Conservation (phyloP, 495 filamentous ascomycete genomes). For the Talaromyces wortmannii region DNA sequence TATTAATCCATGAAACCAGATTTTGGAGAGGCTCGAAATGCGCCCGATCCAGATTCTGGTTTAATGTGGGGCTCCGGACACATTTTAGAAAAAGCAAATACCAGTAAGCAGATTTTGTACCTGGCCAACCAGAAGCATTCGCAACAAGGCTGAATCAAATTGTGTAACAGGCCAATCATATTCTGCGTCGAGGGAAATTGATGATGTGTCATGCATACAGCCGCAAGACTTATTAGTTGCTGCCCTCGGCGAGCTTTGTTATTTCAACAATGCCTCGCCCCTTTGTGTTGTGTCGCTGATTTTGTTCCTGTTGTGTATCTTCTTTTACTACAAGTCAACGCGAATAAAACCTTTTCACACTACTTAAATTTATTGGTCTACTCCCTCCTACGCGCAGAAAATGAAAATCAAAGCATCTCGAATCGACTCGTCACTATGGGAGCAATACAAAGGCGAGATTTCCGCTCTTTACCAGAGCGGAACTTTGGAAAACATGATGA, state of each 20-base stretch:
- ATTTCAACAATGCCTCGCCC: not conserved
- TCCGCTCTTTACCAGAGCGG: not conserved
- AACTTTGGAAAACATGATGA: slow-evolving; percentile 1
- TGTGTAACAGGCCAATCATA: not conserved
- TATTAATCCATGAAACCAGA: not conserved
- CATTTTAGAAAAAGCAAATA: not conserved
- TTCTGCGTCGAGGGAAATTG: not conserved
- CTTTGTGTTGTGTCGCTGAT: not conserved
- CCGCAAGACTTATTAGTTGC: not conserved
- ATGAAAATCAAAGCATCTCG: not conserved
- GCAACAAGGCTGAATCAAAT: slow-evolving; percentile 1
- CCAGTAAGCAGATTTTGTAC: not conserved
- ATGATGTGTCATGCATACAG: not conserved
- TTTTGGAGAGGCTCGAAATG: not conserved
- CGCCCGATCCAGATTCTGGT: not conserved
- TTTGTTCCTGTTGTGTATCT: not conserved
- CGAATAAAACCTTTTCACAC: not conserved
- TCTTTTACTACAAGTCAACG: not conserved
- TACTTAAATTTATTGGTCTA: not conserved
- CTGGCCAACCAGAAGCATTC: not conserved
- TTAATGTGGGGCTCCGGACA: not conserved
- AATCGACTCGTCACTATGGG: not conserved
- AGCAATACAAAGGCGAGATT: not conserved
- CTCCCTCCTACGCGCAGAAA: not conserved
- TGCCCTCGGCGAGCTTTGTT: not conserved